Evolutionary conservation across 495 filamentous ascomycete genomes (phyloP), one percentile per base, ranked within the genome.

Genomic region (Cryomyces minteri): DNA sequence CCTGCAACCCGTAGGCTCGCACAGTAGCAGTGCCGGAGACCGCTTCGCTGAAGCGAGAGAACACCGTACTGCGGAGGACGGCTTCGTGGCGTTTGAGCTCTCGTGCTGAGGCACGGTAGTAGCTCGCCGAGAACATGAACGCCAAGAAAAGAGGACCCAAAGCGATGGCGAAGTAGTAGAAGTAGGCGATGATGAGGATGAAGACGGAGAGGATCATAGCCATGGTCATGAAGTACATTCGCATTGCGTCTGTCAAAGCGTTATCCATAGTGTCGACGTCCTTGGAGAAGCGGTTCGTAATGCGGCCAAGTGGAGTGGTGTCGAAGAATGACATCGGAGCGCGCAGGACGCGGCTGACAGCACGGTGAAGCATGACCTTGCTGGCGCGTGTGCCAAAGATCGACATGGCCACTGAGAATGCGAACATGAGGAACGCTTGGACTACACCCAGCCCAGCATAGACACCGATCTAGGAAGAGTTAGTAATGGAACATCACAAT

Each of bases 241-340:
- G 74, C 68, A 98, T 85, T 6, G 84, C 78, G 56, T 95, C 90
- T 0, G 80, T 79, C 6, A 95, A 67, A 39, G 74, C 86, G 58
- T 94, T 95, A 60, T 98, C 90, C 86, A 98, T 92, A 32, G 82
- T 80, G 54, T 93, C 82, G 40, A 95, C 79, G 60, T 98, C 90
- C 54, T 88, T 85, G 4, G 87, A 88, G 64, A 98, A 98, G 18
- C 90, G 82, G 57, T 96, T 98, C 6, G 86, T 90, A 57, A 98
- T 94, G 28, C 90, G 79, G n/a, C 90, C 90, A 0, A 95, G 66
- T 1, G 90, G 90, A 0, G 90, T 98, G 0, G 88, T 95, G 52
- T 95, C 90, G 66, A 96, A 95, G 68, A 96, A 96, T 4, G 80
- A 79, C 87, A 96, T 93, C 0, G 90, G 90, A 0, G 90, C 88